phyloP scores from a whole-genome alignment of 1,139 yeast species.

The Kodamaea alishanica region DNA sequence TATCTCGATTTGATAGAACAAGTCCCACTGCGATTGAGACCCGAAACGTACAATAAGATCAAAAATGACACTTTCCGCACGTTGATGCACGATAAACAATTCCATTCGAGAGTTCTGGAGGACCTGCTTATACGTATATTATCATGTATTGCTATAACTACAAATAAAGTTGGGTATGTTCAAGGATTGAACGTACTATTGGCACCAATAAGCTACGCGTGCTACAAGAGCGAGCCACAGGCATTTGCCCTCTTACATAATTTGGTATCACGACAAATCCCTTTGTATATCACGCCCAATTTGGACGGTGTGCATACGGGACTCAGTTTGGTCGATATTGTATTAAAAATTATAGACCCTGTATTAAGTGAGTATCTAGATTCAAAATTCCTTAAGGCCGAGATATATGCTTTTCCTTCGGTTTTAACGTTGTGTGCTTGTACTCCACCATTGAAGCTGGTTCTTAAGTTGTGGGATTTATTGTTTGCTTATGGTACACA shows the following conservation, averaged over 20 bases:
- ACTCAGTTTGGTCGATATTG: slow-evolving; percentile 60
- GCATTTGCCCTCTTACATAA: slow-evolving; percentile 70
- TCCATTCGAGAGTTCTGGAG: slow-evolving; percentile 66
- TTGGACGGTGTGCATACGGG: slow-evolving; percentile 85
- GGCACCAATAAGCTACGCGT: slow-evolving; percentile 78
- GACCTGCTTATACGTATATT: slow-evolving; percentile 64
- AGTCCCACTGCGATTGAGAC: slow-evolving; percentile 49
- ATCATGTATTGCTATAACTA: slow-evolving; percentile 64
- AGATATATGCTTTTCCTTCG: slow-evolving; percentile 86
- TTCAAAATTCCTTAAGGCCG: slow-evolving; percentile 69
- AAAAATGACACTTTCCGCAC: slow-evolving; percentile 87
- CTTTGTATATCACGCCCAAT: slow-evolving; percentile 74
- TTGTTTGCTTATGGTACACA: slow-evolving; percentile 89
- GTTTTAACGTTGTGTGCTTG: slow-evolving; percentile 85
- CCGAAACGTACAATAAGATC: slow-evolving; percentile 61
- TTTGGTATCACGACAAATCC: slow-evolving; percentile 60
- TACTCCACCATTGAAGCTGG: slow-evolving; percentile 79
- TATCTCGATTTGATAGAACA: slow-evolving; percentile 54
- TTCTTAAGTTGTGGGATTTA: slow-evolving; percentile 83
- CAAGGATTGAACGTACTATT: slow-evolving; percentile 88
- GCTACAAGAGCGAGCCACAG: slow-evolving; percentile 76
- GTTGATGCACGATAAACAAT: slow-evolving; percentile 66
- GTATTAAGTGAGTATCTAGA: slow-evolving; percentile 58
- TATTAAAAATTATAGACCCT: slow-evolving; percentile 71
- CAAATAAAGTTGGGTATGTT: slow-evolving; percentile 55